These are phyloP conservation scores for Priceomyces haplophilus DNA, from an alignment of 805 yeast genomes.

Conservation along the genomic window DNA sequence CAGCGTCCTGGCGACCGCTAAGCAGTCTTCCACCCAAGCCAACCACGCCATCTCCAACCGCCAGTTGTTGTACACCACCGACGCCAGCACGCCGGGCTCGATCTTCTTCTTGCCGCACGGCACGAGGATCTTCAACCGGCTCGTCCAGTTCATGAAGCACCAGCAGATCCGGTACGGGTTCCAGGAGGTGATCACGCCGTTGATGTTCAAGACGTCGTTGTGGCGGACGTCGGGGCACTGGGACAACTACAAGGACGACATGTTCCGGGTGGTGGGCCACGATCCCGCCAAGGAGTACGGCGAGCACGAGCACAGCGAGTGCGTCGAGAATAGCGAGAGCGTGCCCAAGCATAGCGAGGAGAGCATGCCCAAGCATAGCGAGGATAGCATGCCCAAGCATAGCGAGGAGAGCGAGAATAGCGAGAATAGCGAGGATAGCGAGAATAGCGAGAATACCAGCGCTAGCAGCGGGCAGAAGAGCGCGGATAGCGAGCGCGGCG, in stretches of 20 bases:
- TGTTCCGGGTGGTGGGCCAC: slow-evolving; percentile 80
- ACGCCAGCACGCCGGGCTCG: slow-evolving; percentile 85
- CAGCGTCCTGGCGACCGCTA: no score
- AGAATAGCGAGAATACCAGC: no score
- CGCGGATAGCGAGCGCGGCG: no score
- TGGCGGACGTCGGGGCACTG: slow-evolving; percentile 97
- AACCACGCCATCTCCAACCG: slow-evolving; percentile 51
- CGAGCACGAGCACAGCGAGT: background rate
- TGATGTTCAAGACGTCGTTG: slow-evolving; percentile 73
- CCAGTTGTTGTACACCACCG: slow-evolving; percentile 77
- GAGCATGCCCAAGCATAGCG: no score
- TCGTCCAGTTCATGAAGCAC: slow-evolving; percentile 77
- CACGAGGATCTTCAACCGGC: slow-evolving; percentile 74
- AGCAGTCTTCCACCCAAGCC: slow-evolving; percentile 32
- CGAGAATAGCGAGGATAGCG: no score
- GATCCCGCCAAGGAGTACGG: slow-evolving; percentile 30
- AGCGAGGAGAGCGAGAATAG: no score
- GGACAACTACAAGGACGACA: slow-evolving; percentile 90
- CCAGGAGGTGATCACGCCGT: slow-evolving; percentile 89
- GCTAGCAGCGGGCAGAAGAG: no score
- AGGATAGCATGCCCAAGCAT: no score
- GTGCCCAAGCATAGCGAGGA: no score
- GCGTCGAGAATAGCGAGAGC: no score
- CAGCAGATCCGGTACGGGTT: slow-evolving; percentile 82
- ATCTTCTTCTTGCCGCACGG: slow-evolving; percentile 93